Conservation (phyloP, 768 basidiomycete species). For the Agrocybe pediades region DNA sequence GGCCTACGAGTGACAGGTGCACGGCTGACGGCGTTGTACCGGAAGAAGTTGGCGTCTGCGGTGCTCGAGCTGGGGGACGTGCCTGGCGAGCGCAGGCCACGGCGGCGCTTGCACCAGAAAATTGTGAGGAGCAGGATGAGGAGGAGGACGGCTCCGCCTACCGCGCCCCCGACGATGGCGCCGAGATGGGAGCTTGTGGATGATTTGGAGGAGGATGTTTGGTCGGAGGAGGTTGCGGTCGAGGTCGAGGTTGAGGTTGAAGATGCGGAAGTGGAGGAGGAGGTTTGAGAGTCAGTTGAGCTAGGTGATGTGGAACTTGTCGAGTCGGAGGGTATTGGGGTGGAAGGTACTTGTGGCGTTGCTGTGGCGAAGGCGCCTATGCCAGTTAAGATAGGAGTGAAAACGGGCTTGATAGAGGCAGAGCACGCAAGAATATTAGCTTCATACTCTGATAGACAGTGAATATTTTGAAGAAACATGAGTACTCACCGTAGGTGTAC, state of each 20-base stretch:
- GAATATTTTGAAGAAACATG: background rate
- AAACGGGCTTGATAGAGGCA: constrained; percentile 24
- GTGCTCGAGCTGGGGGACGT: background rate
- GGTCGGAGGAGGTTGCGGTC: background rate
- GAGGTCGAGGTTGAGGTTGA: background rate
- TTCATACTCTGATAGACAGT: no score
- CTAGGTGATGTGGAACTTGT: background rate
- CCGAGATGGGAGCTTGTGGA: constrained; percentile 9
- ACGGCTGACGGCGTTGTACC: constrained; percentile 19
- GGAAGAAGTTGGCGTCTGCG: constrained; percentile 16
- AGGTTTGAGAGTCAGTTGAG: background rate
- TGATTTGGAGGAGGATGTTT: background rate
- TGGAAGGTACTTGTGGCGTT: constrained; percentile 13
- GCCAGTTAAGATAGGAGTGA: constrained; percentile 28
- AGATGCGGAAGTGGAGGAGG: background rate
- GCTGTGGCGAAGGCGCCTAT: constrained; percentile 34
- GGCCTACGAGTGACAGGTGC: constrained; percentile 1
- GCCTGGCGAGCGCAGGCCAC: background rate
- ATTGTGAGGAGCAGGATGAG: constrained; percentile 5
- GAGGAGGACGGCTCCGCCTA: constrained; percentile 8
- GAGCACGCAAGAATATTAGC: no score
- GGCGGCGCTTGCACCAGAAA: constrained; percentile 7
- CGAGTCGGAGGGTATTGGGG: background rate
- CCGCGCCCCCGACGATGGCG: constrained; percentile 14
- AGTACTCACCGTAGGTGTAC: constrained; percentile 24